Evolutionary conservation across 2,329 filamentous ascomycete species (phyloP), one percentile per base, ranked within the genome.

Genomic region (Pyrenophora graminea): DNA sequence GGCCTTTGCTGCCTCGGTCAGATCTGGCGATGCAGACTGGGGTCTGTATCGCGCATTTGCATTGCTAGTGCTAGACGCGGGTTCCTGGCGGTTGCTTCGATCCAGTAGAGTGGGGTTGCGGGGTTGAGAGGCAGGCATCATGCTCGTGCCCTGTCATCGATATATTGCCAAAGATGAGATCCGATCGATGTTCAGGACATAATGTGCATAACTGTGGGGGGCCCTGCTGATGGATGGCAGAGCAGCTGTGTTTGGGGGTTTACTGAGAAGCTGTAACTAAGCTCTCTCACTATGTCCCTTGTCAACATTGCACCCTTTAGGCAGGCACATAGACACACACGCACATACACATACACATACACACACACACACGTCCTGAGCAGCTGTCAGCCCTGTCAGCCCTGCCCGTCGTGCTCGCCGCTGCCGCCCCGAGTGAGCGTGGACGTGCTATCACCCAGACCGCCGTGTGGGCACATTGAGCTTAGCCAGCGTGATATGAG

Each of bases 121-220:
- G 25, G 47, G 39, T 31, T 39, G 45, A 7, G 23, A 9, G 30
- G 23, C 38, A 23, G 40, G 21, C 45, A 50, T 55, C 9, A 44
- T 53, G 45, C 43, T 55, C 41, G 37, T 46, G 38, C 38, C 53
- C 27, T 38, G 52, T 48, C 36, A 51, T 48, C 15, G 34, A 44
- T 36, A 53, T 40, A 39, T 53, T 51, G 48, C 43, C 52, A 43
- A 48, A 40, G 37, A 46, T 59, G 56, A 53, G 42, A 40, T 44
- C 32, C 40, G 53, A 53, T 58, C 39, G 52, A 42, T 50, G 46
- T 30, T 45, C 55, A 58, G 56, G 51, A 42, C 49, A 50, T 59
- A 38, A 31, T 40, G 23, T 39, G 31, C 40, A 52, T 32, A 36
- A 47, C 10, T 31, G 45, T 39, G 38, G 36, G 21, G 15, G 25